Evolutionary conservation across 1,284 basidiomycete genomes (phyloP).

Genomic region (Termitomyces sp.): DNA sequence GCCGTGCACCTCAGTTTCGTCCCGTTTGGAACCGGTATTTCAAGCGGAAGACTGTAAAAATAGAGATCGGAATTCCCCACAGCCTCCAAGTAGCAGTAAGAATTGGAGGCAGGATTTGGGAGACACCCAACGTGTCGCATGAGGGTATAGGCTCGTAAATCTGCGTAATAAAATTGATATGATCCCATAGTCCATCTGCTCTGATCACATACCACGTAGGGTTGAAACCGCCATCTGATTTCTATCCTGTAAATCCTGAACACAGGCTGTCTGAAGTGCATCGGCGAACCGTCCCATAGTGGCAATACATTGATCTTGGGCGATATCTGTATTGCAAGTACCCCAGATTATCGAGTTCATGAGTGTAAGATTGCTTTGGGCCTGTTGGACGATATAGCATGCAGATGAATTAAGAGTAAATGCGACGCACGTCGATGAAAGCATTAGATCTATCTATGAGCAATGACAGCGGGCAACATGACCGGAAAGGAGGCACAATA

Average conservation of each 20-base stretch:
- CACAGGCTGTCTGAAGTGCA: slow-evolving; percentile 43
- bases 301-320: slow-evolving; percentile 42
- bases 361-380: slow-evolving; percentile 54
- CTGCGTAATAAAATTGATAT: slow-evolving; percentile 27
- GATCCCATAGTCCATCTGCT: background rate
- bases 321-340: slow-evolving; percentile 62
- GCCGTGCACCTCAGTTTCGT: slow-evolving; percentile 48
- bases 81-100: slow-evolving; percentile 70
- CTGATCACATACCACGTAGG: slow-evolving; percentile 41
- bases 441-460: slow-evolving; percentile 53
- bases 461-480: slow-evolving; percentile 74
- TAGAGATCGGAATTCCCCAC: slow-evolving; percentile 47
- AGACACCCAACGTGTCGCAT: slow-evolving; percentile 56
- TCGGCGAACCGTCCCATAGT: slow-evolving; percentile 62
- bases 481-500: slow-evolving; percentile 48
- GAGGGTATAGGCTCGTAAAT: slow-evolving; percentile 51
- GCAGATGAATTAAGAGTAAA: background rate
- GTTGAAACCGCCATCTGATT: slow-evolving; percentile 47
- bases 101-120: slow-evolving; percentile 44
- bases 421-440: slow-evolving; percentile 47
- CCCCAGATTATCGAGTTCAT: slow-evolving; percentile 73
- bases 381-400: slow-evolving; percentile 32
- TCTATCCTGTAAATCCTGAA: slow-evolving; percentile 44
- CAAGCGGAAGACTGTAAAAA: slow-evolving; percentile 61
- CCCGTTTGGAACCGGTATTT: slow-evolving; percentile 41